Evolutionary conservation across 192 early-diverging fungal genomes (phyloP), one percentile per base, ranked within the genome.

Genomic region (Dissophora globulifera): DNA sequence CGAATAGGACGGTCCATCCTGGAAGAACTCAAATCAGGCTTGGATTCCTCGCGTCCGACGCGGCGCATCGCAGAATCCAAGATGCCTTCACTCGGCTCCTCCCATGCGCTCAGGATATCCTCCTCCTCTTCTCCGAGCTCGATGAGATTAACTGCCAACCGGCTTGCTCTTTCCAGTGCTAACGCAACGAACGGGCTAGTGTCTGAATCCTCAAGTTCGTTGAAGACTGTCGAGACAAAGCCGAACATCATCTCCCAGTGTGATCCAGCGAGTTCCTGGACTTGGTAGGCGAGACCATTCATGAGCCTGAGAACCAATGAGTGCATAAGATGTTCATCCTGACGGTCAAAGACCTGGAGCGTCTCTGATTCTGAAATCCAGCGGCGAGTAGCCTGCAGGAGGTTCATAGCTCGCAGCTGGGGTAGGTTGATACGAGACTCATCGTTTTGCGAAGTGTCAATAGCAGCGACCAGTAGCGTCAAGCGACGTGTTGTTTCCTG

Each of bases 171-270:
- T 20, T 76, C 72, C 19, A 76, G 64, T 5, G 45, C 72, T 0
- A 67, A 19, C 26, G 53, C 62, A 1, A 22, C 33, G 17, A 67
- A 66, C 10, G 51, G 42, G 13, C 20, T 22, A 16, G 13, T 33
- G 2, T 22, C 23, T 3, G 57, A 32, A 4, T 54, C 51, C 41
- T 38, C 58, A n/a, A 76, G 50, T 27, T 55, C 57, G 5, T n/a
- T 49, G 25, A 67, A 67, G 8, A 62, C 20, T 1, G 46, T 26
- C 1, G 51, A 55, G 1, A 76, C 57, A 22, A 41, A 55, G 0
- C 47, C 64, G 35, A 76, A 61, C 72, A 67, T 76, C 72, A 76
- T 76, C 45, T 81, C 60, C 85, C 85, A 87, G 50, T 85, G 81
- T 11, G 59, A 65, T 11, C 80, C 83, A 5, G 69, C 54, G 31